These are phyloP conservation scores for Fusarium albidum DNA, from an alignment of 2,329 filamentous ascomycete genomes.

Conservation along the genomic window DNA sequence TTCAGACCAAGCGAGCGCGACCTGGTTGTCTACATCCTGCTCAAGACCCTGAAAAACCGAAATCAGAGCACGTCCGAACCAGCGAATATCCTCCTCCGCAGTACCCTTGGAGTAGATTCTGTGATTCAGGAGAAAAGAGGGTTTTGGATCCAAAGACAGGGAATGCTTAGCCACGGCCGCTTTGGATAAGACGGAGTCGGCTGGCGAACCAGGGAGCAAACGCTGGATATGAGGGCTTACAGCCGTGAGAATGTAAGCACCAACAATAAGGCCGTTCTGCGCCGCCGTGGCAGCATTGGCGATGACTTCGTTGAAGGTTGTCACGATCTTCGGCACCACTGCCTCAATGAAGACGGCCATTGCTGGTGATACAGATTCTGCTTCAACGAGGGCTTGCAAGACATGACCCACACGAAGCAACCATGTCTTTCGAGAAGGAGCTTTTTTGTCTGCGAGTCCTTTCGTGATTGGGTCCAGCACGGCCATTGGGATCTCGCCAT, in stretches of 20 bases:
- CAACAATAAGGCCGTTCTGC: slow-evolving; percentile 83
- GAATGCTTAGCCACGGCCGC: slow-evolving; percentile 70
- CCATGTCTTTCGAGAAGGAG: slow-evolving; percentile 81
- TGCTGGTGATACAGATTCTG: slow-evolving; percentile 54
- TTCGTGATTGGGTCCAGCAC: slow-evolving; percentile 78
- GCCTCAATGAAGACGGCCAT: slow-evolving; percentile 61
- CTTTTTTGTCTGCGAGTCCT: slow-evolving; percentile 85
- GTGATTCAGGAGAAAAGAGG: slow-evolving; percentile 85
- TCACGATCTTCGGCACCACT: slow-evolving; percentile 64
- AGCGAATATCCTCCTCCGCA: slow-evolving; percentile 77
- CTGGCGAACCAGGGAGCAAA: slow-evolving; percentile 61
- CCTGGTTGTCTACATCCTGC: slow-evolving; percentile 55
- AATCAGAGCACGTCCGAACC: slow-evolving; percentile 76
- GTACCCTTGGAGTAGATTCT: slow-evolving; percentile 85
- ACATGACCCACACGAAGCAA: slow-evolving; percentile 76
- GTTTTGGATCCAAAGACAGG: slow-evolving; percentile 77
- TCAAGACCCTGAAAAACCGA: slow-evolving; percentile 65
- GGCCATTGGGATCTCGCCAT: slow-evolving; percentile 68
- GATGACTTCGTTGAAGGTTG: slow-evolving; percentile 79
- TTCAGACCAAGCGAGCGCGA: slow-evolving; percentile 81
- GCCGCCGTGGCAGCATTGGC: slow-evolving; percentile 80
- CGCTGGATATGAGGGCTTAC: slow-evolving; percentile 65
- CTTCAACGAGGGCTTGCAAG: slow-evolving; percentile 63
- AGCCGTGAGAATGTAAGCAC: slow-evolving; percentile 77
- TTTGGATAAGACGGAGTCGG: slow-evolving; percentile 59